These are phyloP conservation scores for Malania oleifera DNA, from an alignment of 164 flowering plant genomes.

Conservation along the genomic window DNA sequence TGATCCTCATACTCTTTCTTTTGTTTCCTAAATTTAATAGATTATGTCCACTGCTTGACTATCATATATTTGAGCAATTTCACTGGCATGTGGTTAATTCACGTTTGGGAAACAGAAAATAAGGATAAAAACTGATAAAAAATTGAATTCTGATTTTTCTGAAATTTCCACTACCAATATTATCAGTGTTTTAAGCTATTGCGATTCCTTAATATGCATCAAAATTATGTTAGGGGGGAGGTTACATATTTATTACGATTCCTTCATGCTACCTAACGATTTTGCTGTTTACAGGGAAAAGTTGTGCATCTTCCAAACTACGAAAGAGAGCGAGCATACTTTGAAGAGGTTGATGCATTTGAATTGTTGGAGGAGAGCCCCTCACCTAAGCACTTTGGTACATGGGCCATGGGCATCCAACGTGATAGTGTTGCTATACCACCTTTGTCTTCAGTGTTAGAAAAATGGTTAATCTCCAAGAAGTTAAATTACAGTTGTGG, in stretches of 20 bases:
- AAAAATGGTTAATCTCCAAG: slow-evolving; percentile 61
- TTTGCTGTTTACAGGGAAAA: slow-evolving; percentile 41
- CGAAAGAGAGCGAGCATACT: slow-evolving; percentile 71
- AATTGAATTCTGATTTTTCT: no score
- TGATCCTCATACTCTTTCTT: slow-evolving; percentile 5
- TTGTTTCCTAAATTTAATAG: not conserved
- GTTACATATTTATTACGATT: not conserved
- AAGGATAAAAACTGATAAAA: no score
- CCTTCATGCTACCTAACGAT: not conserved
- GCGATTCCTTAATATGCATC: no score
- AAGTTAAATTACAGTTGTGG: slow-evolving; percentile 34
- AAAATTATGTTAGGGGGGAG: no score
- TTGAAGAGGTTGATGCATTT: slow-evolving; percentile 82
- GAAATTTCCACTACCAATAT: no score
- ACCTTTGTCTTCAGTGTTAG: slow-evolving; percentile 52
- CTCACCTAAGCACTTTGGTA: slow-evolving; percentile 65
- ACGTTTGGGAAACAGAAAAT: no score
- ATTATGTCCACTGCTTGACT: not conserved
- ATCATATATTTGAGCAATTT: no score
- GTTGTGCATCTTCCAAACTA: slow-evolving; percentile 36
- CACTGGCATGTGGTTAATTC: no score
- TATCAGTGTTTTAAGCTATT: no score
- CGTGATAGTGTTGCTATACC: slow-evolving; percentile 33
- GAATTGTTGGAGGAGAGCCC: slow-evolving; percentile 92
- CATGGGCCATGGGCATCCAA: slow-evolving; percentile 57